Base-by-base conservation (phyloP, 176 grass and related monocot species). In the Puccinellia tenuiflora region DNA sequence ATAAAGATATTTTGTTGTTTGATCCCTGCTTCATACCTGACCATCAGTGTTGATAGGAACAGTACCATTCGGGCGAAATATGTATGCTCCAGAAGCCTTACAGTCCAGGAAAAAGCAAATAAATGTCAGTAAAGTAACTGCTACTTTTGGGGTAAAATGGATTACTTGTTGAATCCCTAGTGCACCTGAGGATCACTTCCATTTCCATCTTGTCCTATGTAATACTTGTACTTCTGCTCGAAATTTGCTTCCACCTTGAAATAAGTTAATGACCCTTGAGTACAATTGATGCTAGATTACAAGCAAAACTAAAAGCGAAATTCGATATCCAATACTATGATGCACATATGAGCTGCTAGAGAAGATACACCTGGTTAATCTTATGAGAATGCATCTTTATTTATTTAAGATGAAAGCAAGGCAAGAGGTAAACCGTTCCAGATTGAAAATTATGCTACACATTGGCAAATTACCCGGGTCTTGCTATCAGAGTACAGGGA, bases 61-160 rank as follows among this genome's bases (percentile, higher is more conserved):
- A 26, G 88, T 89, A 62, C 85, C 92, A 77, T 91, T 86, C 79
- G 95, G 95, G 63, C 88, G 88, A 78, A 98, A 98, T 86, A 98
- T 88, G 70, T 98, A 98, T 61, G 95, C 95, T 83, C 95, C 95
- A 79, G 95, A 98, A 86, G 95, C 95, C 95, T 98, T 98, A 85
- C 30, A 77, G 33, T 83, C 13, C 46, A 88, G 52, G 45, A 76
- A 78, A 85, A 73, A 52, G 29, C 1, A 43, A 72, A 62, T 63
- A 25, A 80, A 30, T 24, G 15, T 3, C 15, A 63, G 59, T 25
- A 70, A 46, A 39, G 4, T 53, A 70, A 45, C 70, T 78, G 25
- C 42, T 72, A 53, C 0, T 74, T 73, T 74, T 64, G 14, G 51
- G 35, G 38, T 29, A 67, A 74, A 83, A 63, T 51, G 15, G 17